These are phyloP conservation scores for Ustilago loliicola DNA, from an alignment of 1,284 basidiomycete genomes.

Conservation along the genomic window DNA sequence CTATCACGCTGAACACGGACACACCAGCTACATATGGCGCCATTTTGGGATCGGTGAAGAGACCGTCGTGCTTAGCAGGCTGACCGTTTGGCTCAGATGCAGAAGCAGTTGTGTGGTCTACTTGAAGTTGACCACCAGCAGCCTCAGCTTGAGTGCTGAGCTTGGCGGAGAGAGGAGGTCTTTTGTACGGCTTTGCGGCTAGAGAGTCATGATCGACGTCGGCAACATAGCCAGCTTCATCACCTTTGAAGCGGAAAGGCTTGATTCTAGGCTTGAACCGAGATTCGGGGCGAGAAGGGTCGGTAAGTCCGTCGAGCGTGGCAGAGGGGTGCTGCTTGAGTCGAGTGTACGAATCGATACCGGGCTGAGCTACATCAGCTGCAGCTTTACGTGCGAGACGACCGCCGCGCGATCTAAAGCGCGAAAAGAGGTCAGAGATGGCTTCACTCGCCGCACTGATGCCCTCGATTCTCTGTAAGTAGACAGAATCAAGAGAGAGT, in stretches of 20 bases:
- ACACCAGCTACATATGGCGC: neutral
- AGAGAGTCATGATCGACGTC: conserved; percentile 13
- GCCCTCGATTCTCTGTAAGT: conserved; percentile 7
- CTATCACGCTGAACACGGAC: neutral
- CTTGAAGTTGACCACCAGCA: neutral
- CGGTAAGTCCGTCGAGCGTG: neutral
- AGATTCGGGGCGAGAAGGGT: neutral
- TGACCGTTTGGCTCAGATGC: too few relatives aligned
- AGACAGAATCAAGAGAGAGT: neutral
- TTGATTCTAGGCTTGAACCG: neutral
- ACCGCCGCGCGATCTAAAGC: neutral
- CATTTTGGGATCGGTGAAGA: too few relatives aligned
- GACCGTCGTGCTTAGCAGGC: too few relatives aligned
- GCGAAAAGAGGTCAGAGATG: conserved; percentile 15
- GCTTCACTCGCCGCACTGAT: neutral
- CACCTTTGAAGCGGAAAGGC: conserved; percentile 17
- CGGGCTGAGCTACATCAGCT: conserved; percentile 3
- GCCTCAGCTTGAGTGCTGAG: neutral
- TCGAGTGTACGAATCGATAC: neutral
- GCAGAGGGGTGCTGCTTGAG: neutral
- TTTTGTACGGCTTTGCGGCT: neutral
- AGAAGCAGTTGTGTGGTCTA: neutral
- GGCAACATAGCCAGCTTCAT: conserved; percentile 24
- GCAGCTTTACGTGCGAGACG: conserved; percentile 13
- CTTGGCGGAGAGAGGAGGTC: conserved; percentile 4